These are phyloP conservation scores for Phytophthora niederhauseri DNA, from an alignment of 352 stramenopile species.

Conservation along the genomic window DNA sequence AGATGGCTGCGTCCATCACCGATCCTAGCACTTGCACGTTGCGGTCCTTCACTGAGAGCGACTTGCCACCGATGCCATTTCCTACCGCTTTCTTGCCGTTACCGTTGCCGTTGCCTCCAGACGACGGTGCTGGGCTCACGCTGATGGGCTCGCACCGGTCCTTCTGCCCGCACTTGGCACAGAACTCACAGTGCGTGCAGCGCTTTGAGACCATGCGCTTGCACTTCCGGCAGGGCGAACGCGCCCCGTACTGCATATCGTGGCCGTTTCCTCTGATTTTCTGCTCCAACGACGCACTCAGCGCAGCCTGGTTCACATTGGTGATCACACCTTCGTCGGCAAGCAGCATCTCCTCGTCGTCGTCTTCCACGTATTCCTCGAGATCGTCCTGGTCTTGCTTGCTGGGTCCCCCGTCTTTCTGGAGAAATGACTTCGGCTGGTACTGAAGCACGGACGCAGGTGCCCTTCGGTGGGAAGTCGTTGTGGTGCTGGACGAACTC, in stretches of 20 bases:
- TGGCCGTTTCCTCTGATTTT: constrained; percentile 79
- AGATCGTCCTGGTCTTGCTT: constrained; percentile 57
- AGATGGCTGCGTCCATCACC: constrained; percentile 85
- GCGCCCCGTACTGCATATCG: constrained; percentile 74
- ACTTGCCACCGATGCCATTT: constrained; percentile 27
- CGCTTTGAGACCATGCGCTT: constrained; percentile 81
- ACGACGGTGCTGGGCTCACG: constrained; percentile 18
- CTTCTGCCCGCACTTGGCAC: constrained; percentile 80
- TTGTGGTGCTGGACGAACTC: constrained; percentile 21
- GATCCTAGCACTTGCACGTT: constrained; percentile 82
- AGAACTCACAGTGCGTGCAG: constrained; percentile 66
- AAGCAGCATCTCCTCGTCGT: constrained; percentile 64
- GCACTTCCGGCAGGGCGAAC: constrained; percentile 67
- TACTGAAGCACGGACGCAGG: constrained; percentile 65
- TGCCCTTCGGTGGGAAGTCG: constrained; percentile 19
- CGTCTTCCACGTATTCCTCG: constrained; percentile 68
- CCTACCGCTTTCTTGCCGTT: constrained; percentile 11
- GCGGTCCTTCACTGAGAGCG: constrained; percentile 69
- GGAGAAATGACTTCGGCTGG: constrained; percentile 78
- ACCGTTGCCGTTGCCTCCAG: constrained; percentile 4
- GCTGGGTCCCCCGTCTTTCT: constrained; percentile 40
- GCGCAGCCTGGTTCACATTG: constrained; percentile 70
- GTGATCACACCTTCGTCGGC: constrained; percentile 71
- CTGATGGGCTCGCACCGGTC: constrained; percentile 56
- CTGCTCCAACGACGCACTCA: constrained; percentile 70